A percentile compares a stretch with the other conserved stretches of the same genome.
phyloP scores from a whole-genome alignment of 1,284 basidiomycete genomes.

The Heterobasidion occidentale region DNA sequence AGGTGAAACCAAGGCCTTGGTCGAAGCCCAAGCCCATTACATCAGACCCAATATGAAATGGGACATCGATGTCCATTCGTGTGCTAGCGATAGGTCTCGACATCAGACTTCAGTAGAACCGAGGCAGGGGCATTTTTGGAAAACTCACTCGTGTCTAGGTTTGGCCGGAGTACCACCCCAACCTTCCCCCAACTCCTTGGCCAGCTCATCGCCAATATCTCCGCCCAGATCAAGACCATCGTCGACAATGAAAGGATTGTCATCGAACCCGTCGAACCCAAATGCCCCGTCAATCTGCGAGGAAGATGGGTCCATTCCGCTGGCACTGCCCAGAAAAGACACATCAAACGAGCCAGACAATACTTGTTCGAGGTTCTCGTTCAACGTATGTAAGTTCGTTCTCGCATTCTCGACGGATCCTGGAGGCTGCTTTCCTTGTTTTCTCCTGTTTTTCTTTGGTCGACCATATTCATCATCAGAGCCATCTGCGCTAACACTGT shows the following conservation, averaged over 20 bases:
- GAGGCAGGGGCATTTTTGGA: neutral
- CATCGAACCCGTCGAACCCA: conserved; percentile 30
- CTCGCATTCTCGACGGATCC: conserved; percentile 34
- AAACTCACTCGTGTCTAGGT: neutral
- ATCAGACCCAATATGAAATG: conserved; percentile 4
- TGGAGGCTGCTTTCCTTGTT: conserved; percentile 19
- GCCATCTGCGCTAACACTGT: conserved; percentile 18
- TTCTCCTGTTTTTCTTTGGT: conserved; percentile 27
- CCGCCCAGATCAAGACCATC: conserved; percentile 50
- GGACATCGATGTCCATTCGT: conserved; percentile 3
- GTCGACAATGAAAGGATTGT: conserved; percentile 40
- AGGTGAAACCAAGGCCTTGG: conserved; percentile 14
- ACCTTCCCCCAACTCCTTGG: conserved; percentile 60
- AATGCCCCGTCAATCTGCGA: conserved; percentile 48
- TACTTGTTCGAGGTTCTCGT: conserved; percentile 62
- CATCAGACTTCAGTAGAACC: neutral
- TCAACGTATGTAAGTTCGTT: conserved; percentile 51
- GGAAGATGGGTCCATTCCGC: conserved; percentile 37
- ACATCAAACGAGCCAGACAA: conserved; percentile 57
- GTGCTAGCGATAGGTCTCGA: neutral
- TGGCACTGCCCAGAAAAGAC: conserved; percentile 37
- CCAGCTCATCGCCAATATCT: conserved; percentile 58
- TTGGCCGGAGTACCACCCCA: conserved; percentile 35
- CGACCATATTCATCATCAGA: conserved; percentile 41
- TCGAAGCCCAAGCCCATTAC: conserved; percentile 5